Base-by-base conservation (phyloP, 179 eudicot genomes). In the Vitellaria paradoxa region DNA sequence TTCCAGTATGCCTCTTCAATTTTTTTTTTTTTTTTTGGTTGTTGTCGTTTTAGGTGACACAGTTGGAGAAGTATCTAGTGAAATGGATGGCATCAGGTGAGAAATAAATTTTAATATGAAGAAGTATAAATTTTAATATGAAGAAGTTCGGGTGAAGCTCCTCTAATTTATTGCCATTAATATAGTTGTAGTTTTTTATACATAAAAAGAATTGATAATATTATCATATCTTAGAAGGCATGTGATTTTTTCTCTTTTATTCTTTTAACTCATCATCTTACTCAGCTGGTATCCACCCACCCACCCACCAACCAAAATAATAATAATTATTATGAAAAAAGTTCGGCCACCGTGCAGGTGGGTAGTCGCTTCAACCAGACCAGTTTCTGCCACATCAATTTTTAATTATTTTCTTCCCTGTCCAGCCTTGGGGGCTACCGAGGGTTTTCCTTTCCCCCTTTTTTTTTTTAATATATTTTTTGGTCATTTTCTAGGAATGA, bases 51-150 rank as follows among this genome's bases (percentile, higher is more conserved):
- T 69, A 90, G 94, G 81, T 75, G 72, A 64, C 64, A 77, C 72
- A 76, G 68, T 73, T 70, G 86, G 82, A 72, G 88, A 80, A 67
- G 77, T 81, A 50, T 81, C 90, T 77, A 85, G 80, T 59, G 78
- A 82, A 26, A 75, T 78, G 61, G 79, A 69, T 14, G 79, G 60
- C 81, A 75, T 15, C 72, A 85, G 97, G 97, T 91, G 67, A 71
- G 91, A 80, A 63, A 18, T 45, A 47, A 55, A 21, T 45, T 52
- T 42, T 23, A 15, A 50, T 14, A 59, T 17, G 23, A 20, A 59
- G 2, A 23, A 62, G 21, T 20, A n/a, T 47, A 49, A 53, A 26
- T 42, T 50, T 24, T 23, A 18, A 42, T 17, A 61, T 8, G 40
- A 26, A 63, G 4, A 15, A 65, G 13, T 24, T 20, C 5, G 15